Conservation (phyloP, 768 basidiomycete species). For the Naganishia onofrii region DNA sequence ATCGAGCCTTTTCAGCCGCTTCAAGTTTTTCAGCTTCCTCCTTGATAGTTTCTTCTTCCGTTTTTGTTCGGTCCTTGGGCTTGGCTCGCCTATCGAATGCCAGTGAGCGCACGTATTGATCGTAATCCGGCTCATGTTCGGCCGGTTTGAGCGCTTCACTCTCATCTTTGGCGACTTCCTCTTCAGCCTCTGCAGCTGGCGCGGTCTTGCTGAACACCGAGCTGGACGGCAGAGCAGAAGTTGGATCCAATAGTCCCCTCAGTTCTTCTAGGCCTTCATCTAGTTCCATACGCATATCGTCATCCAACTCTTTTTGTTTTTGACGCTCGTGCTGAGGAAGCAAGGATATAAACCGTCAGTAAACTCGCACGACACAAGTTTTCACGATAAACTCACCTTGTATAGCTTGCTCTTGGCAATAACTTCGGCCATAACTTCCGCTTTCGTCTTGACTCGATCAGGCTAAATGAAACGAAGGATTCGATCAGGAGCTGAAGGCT, state of each 20-base stretch:
- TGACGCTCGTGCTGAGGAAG: constrained; percentile 71
- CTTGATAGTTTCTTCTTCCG: constrained; percentile 85
- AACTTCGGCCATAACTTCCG: constrained; percentile 96
- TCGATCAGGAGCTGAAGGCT: not conserved
- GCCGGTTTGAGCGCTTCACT: constrained; percentile 27
- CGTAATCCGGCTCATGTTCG: constrained; percentile 66
- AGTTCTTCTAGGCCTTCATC: constrained; percentile 83
- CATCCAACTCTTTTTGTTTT: constrained; percentile 78
- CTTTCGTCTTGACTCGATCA: constrained; percentile 80
- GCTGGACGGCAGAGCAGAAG: constrained; percentile 49
- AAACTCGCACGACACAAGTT: not conserved
- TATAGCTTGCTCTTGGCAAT: constrained; percentile 95
- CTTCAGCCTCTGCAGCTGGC: not conserved
- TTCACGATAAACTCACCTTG: constrained; percentile 62
- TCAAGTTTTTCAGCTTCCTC: constrained; percentile 84
- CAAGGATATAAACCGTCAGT: not conserved
- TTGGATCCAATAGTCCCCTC: constrained; percentile 61
- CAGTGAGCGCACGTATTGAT: constrained; percentile 84
- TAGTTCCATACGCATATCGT: constrained; percentile 78
- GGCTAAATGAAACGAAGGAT: constrained; percentile 57
- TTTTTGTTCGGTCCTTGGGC: constrained; percentile 91
- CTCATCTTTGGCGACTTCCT: not conserved
- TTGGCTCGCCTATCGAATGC: constrained; percentile 91
- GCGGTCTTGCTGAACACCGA: constrained; percentile 25
- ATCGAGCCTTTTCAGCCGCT: constrained; percentile 73